Base-by-base conservation (phyloP, 768 basidiomycete genomes). In the Cyclocybe aegerita region DNA sequence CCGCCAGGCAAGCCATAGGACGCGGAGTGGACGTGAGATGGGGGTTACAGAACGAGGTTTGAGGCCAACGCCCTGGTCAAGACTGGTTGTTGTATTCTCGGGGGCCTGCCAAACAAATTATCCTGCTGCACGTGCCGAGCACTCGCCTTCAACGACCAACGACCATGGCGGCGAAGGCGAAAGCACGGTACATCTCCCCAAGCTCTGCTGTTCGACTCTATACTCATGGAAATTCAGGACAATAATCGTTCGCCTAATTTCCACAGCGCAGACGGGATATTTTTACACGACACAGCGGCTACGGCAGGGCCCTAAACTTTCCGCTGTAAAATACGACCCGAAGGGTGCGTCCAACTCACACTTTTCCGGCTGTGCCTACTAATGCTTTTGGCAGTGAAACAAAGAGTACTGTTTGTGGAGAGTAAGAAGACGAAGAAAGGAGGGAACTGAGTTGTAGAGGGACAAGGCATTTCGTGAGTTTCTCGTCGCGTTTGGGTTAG, bases 281-380 rank as follows among this genome's bases (percentile, higher is more conserved):
- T 94, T 94, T 68, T 96, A 95, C 70, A 91, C 90, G 15, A 88
- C 88, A 2, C 80, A 85, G 54, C 80, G 93, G 15, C 70, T 86
- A 37, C 79, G 93, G 9, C 67, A 79, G 61, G 87, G 85, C 2
- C 83, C 90, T n/a, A 88, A 80, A 67, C 70, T 96, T 43, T 85
- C 90, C 7, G 86, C 90, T n/a, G 87, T 95, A 59, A 96, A 95
- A 68, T 95, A 94, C 65, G 93, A 96, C 62, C 91, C 92, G 1
- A 72, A 74, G 62, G 90, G 93, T 92, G 65, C 50, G 82, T 16
- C 7, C 11, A 17, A 14, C 9, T n/a, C 30, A 15, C 46, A 45
- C 7, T 14, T 14, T 30, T 45, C 29, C 10, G 30, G 30, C 1
- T 8, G 29, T 15, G 15, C 38, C 7, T 7, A 9, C 33, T 15